phyloP scores from a whole-genome alignment of 139 green algal species.

The Chlorella sp. region DNA sequence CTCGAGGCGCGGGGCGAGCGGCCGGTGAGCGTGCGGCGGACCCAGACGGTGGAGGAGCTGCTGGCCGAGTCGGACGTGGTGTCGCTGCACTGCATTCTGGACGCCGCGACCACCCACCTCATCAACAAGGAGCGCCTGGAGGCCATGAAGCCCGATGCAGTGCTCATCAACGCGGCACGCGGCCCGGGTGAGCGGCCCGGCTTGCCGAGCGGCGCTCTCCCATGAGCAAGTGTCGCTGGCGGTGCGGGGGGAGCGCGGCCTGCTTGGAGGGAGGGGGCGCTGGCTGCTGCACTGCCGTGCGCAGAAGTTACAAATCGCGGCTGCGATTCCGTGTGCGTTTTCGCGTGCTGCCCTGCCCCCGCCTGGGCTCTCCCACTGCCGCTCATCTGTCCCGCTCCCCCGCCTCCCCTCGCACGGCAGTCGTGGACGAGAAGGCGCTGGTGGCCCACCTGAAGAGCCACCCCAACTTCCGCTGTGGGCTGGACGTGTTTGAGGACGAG shows the following conservation, averaged over 20 bases:
- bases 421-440: conserved; percentile 93
- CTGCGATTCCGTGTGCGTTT: too few species aligned
- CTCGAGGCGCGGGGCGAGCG: conserved; percentile 76
- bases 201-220: too few species aligned
- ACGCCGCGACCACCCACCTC: conserved; percentile 89
- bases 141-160: conserved; percentile 94
- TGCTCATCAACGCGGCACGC: conserved; percentile 94
- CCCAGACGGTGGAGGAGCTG: conserved; percentile 92
- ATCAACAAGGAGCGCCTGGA: conserved; percentile 90
- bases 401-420: too few species aligned
- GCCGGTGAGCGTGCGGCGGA: conserved; percentile 67
- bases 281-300: too few species aligned
- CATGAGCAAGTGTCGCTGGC: too few species aligned
- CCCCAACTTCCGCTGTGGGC: conserved; percentile 84
- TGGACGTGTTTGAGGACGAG: conserved; percentile 99
- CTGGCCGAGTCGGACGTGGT: conserved; percentile 85
- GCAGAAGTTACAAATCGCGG: too few species aligned
- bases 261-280: too few species aligned
- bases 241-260: too few species aligned
- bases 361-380: too few species aligned
- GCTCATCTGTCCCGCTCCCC: too few species aligned
- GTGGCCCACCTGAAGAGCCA: conserved; percentile 93
- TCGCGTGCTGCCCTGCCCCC: too few species aligned
- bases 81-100: conserved; percentile 93
- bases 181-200: too few species aligned